Evolutionary conservation across 805 yeast genomes (phyloP).

Genomic region (Hanseniaspora meyeri): DNA sequence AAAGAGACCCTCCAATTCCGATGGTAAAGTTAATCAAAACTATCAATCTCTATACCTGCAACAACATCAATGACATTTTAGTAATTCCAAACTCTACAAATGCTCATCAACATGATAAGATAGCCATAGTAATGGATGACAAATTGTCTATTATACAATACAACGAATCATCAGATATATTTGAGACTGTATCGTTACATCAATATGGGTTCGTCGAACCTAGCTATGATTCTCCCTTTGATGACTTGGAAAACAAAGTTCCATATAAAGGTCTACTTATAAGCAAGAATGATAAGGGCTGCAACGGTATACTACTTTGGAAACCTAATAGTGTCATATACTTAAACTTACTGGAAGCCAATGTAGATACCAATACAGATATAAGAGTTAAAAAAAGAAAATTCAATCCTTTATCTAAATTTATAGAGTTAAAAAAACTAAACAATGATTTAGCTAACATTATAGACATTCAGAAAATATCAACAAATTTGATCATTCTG

Average conservation of each 20-base stretch:
- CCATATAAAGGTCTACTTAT: slow-evolving; percentile 21
- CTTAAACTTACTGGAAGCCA: slow-evolving; percentile 18
- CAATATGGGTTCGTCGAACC: slow-evolving; percentile 61
- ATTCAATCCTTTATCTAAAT: slow-evolving; percentile 33
- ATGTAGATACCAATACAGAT: slow-evolving; percentile 10
- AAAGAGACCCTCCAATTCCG: slow-evolving; percentile 21
- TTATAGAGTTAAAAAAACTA: slow-evolving; percentile 45
- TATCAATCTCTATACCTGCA: slow-evolving; percentile 29
- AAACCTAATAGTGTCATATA: slow-evolving; percentile 26
- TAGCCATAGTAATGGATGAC: slow-evolving; percentile 31
- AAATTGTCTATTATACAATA: slow-evolving; percentile 67
- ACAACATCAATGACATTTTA: slow-evolving; percentile 6
- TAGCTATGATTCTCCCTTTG: slow-evolving; percentile 37
- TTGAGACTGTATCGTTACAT: slow-evolving; percentile 72
- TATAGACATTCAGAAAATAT: slow-evolving; percentile 50
- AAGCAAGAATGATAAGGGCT: slow-evolving; percentile 41
- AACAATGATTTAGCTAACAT: slow-evolving; percentile 49
- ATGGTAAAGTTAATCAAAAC: slow-evolving; percentile 43
- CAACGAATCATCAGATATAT: slow-evolving; percentile 40
- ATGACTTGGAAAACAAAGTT: slow-evolving; percentile 20
- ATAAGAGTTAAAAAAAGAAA: slow-evolving; percentile 9
- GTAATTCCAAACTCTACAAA: slow-evolving; percentile 2
- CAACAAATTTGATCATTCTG: slow-evolving; percentile 40
- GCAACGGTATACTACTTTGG: slow-evolving; percentile 44
- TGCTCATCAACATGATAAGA: slow-evolving; percentile 1